Evolutionary conservation across 2,329 filamentous ascomycete genomes (phyloP), one percentile per base, ranked within the genome.

Genomic region (Epichloe brachyelytri): DNA sequence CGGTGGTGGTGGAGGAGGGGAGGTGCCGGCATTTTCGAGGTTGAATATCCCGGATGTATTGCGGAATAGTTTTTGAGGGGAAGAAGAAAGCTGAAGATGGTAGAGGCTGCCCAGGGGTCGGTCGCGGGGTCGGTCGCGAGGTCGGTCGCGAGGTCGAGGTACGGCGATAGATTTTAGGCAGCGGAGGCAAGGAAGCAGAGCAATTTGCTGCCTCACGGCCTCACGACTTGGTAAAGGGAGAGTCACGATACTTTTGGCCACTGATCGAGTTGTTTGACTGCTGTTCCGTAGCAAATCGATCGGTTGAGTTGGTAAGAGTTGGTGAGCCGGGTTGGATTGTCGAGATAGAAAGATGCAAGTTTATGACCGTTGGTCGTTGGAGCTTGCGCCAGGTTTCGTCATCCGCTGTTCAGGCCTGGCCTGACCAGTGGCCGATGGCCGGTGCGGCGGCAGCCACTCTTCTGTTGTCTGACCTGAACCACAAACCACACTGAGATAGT

Each of bases 1-100:
- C 37, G 85, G 58, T 22, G 64, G 65, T 4, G 84, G 83, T 20
- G 84, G 85, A 50, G 84, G 83, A 45, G 82, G 66, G 85, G 85
- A 54, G 83, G 82, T 49, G 81, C 62, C 56, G 66, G 69, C 68
- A 69, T 43, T 11, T 34, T 43, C 39, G 8, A 46, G 15, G 41
- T 15, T 30, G 39, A 34, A 38, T 6, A 19, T 7, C 4, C 12
- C 22, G 22, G 22, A 26, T 26, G 20, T 43, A 20, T 46, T 8
- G 36, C 15, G 22, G 36, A 43, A 19, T 30, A 17, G 30, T 33
- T 26, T 8, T 49, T 17, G n/a, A 45, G 26, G 26, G 4, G 11
- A 20, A 43, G 11, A 22, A 11, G n/a, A 8, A 34, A 15, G 47
- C 22, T 49, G 47, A 36, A 30, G 19, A 39, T 10, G 5, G n/a